phyloP scores from a whole-genome alignment of 257 asterid species.

The Dorcoceras hygrometricum region DNA sequence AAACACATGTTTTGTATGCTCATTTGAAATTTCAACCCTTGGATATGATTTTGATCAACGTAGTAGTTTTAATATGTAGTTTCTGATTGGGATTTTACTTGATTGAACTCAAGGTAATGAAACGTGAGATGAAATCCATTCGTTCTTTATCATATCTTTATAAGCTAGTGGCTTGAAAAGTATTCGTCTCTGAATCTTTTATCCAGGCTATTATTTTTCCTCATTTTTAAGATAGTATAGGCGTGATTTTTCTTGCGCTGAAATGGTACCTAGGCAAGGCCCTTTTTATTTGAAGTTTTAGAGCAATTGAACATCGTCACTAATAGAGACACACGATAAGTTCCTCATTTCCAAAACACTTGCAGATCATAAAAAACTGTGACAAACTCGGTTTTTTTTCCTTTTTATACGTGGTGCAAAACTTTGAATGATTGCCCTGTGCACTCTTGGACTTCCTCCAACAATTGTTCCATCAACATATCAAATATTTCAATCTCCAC shows the following conservation, averaged over 20 bases:
- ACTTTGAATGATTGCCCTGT: too few species aligned
- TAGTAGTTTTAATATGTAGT: neutral
- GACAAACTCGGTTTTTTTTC: neutral
- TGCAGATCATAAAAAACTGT: neutral
- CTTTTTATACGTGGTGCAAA: neutral
- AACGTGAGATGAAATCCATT: neutral
- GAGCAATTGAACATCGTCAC: neutral
- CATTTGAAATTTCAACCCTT: neutral
- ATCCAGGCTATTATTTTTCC: neutral
- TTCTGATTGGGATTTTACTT: neutral
- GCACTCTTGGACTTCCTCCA: slow-evolving; percentile 29
- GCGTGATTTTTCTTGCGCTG: neutral
- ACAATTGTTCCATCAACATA: slow-evolving; percentile 41
- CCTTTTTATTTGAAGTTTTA: too few species aligned
- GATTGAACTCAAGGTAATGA: neutral
- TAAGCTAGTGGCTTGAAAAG: neutral
- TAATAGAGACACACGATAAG: neutral
- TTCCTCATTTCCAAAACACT: neutral
- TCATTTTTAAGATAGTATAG: neutral
- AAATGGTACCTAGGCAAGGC: neutral
- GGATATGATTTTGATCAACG: neutral
- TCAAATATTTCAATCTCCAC: slow-evolving; percentile 43
- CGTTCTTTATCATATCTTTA: neutral
- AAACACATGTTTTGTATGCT: neutral
- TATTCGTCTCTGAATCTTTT: neutral